phyloP scores from a whole-genome alignment of 257 asterid species.

The Plantago ovata region DNA sequence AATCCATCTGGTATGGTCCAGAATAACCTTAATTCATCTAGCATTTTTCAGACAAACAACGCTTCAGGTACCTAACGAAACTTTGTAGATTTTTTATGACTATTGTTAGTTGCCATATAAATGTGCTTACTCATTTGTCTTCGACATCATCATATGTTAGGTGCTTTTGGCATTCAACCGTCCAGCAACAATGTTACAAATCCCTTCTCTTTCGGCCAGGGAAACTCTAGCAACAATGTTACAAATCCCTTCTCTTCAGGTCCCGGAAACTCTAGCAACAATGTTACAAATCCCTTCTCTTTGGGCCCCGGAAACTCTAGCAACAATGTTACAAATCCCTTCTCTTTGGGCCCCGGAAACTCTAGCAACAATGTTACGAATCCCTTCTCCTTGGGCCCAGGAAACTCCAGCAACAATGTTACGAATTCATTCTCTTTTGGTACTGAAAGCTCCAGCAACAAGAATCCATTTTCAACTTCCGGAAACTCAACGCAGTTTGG shows the following conservation, averaged over 20 bases:
- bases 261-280: no score
- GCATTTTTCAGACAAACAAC: neutral
- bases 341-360: conserved; percentile 35
- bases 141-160: conserved; percentile 28
- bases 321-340: conserved; percentile 39
- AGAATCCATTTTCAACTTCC: conserved; percentile 44
- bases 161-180: conserved; percentile 36
- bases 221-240: conserved; percentile 30
- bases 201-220: conserved; percentile 34
- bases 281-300: conserved; percentile 36
- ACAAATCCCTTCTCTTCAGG: conserved; percentile 15
- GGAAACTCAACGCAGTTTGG: conserved; percentile 34
- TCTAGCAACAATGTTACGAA: conserved; percentile 26
- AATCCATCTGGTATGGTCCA: conserved; percentile 41
- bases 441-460: conserved; percentile 33
- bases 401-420: neutral
- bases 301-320: conserved; percentile 35
- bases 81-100: conserved; percentile 11
- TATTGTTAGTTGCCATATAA: conserved; percentile 1
- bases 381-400: conserved; percentile 3
- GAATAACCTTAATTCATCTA: conserved; percentile 28
- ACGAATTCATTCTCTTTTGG: conserved; percentile 43
- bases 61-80: conserved; percentile 38
- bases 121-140: conserved; percentile 11
- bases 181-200: conserved; percentile 38